Evolutionary conservation across 768 basidiomycete species (phyloP), one percentile per base, ranked within the genome.

Genomic region (Boletus sensibilis): DNA sequence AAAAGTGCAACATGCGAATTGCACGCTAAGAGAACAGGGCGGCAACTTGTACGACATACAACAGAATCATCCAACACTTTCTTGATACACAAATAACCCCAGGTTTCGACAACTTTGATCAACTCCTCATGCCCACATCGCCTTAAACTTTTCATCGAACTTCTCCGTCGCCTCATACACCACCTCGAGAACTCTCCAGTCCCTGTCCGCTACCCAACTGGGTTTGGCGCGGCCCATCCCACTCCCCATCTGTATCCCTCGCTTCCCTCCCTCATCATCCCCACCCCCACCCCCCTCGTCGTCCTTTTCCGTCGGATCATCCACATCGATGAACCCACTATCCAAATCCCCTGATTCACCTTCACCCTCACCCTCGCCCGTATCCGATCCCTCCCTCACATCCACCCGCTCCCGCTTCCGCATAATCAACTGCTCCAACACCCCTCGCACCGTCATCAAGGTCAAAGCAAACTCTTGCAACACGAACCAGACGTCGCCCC

Each of bases 401-500:
- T 59, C 64, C 2, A 33, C 52, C 10, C 14, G 34, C 4, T 68
- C 56, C 21, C 51, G 68, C 55, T 63, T 75, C 33, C 64, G 52
- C 48, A 81, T 64, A 16, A 68, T 64, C 37, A 85, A 60, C 53
- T 81, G 76, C 60, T 82, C 77, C 40, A 90, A 68, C 20, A 74
- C 76, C 0, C 78, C 72, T 45, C 79, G 74, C 55, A 88, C 73
- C 0, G 79, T 74, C 65, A 70, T 70, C 58, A 88, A 61, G 8
- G 79, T 76, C 60, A 87, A 64, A 14, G 61, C 59, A 65, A 88
- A 88, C 42, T 85, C 84, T 60, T 88, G 71, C 29, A 88, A 73
- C 7, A 79, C 58, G 67, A 80, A 87, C 85, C 86, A 87, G n/a
- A 87, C 57, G 25, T 87, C 85, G 10, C 83, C 84, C 5, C 71